Conservation (phyloP, 768 basidiomycete species). For the Cantharellus anzutake region DNA sequence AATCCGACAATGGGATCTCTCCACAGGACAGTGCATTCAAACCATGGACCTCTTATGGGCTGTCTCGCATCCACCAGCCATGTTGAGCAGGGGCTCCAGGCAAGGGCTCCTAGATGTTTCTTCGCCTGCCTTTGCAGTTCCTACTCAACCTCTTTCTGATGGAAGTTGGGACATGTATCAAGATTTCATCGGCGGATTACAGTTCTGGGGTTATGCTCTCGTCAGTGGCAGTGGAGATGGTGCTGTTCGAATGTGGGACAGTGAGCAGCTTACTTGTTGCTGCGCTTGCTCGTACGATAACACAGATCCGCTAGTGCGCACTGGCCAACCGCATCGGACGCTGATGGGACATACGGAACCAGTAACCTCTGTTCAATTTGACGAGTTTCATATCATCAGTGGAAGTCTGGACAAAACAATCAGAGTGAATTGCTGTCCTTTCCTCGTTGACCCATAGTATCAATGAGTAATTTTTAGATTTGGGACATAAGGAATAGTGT, state of each 20-base stretch:
- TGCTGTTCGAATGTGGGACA: constrained; percentile 98
- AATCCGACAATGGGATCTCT: constrained; percentile 93
- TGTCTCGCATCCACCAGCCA: constrained; percentile 56
- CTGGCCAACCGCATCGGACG: constrained; percentile 89
- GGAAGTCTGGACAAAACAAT: constrained; percentile 90
- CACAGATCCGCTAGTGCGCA: constrained; percentile 50
- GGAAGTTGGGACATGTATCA: constrained; percentile 90
- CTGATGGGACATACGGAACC: constrained; percentile 84
- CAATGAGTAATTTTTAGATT: constrained; percentile 31
- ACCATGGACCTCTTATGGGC: constrained; percentile 99
- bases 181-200: constrained; percentile 93
- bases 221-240: constrained; percentile 96
- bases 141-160: constrained; percentile 75
- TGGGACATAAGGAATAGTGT: constrained; percentile 92
- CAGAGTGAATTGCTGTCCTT: constrained; percentile 31
- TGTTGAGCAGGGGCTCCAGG: constrained; percentile 24
- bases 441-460: neutral
- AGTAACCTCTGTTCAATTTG: constrained; percentile 85
- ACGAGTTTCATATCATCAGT: constrained; percentile 82
- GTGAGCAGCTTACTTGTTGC: constrained; percentile 30
- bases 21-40: constrained; percentile 93
- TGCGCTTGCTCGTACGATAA: neutral
- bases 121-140: constrained; percentile 52
- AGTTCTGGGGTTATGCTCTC: constrained; percentile 97
- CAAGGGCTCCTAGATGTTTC: constrained; percentile 18